These are phyloP conservation scores for Phytophthora crassamura DNA, from an alignment of 352 stramenopile genomes.

Conservation along the genomic window DNA sequence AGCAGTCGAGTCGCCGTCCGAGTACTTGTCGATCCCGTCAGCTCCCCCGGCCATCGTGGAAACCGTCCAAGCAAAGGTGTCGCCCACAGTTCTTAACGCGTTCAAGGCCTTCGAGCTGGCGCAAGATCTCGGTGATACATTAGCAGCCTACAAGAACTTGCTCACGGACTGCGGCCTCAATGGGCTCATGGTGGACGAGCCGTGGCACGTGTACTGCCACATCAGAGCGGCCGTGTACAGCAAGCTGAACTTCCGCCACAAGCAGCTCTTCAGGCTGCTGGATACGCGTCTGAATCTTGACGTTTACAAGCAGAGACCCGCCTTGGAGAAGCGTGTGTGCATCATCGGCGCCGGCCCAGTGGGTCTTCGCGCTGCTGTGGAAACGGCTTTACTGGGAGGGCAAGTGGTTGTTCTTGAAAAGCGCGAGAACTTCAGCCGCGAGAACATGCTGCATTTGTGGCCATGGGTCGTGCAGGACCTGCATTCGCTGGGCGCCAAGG, in stretches of 20 bases:
- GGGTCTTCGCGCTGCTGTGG: conserved; percentile 72
- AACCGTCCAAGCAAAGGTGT: conserved; percentile 11
- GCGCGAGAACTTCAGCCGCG: conserved; percentile 70
- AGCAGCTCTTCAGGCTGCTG: conserved; percentile 73
- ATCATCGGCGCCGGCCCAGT: conserved; percentile 75
- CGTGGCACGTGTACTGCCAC: conserved; percentile 59
- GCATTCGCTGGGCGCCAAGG: conserved; percentile 70
- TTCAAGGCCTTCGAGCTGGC: conserved; percentile 65
- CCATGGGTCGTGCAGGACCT: conserved; percentile 82
- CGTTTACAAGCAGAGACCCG: conserved; percentile 54
- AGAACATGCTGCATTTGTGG: conserved; percentile 86
- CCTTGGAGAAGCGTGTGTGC: conserved; percentile 59
- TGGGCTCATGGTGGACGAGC: conserved; percentile 45
- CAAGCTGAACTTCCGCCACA: conserved; percentile 69
- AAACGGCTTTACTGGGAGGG: conserved; percentile 66
- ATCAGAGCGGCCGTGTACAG: conserved; percentile 58
- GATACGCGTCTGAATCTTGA: conserved; percentile 56
- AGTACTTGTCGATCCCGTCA: conserved; percentile 17
- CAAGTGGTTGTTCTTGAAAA: conserved; percentile 81
- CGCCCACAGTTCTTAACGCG: conserved; percentile 41
- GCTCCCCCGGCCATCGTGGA: conserved; percentile 7
- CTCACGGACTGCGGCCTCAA: conserved; percentile 54
- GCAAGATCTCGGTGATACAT: conserved; percentile 56
- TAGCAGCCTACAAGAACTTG: conserved; percentile 52
- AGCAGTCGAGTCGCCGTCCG: conserved; percentile 4